phyloP scores from a whole-genome alignment of 306 rosid species.

The Cotoneaster glaucophyllus region DNA sequence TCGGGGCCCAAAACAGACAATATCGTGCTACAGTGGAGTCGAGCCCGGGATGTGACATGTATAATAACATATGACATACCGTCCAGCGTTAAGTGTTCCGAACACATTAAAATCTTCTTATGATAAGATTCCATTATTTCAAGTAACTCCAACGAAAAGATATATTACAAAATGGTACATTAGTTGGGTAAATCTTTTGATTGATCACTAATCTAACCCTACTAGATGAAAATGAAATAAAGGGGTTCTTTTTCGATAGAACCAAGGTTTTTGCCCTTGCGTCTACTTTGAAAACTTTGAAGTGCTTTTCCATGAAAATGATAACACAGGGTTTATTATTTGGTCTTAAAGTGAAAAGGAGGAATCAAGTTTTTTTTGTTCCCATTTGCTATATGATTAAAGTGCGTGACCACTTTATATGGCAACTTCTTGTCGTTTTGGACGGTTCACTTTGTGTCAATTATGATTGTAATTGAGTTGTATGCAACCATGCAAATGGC shows the following conservation, averaged over 20 bases:
- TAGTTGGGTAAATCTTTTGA: background rate
- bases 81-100: rapidly evolving
- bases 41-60: too few relatives aligned
- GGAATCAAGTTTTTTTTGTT: background rate
- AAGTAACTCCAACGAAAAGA: background rate
- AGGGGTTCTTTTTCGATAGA: background rate
- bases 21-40: too few relatives aligned
- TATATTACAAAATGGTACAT: background rate
- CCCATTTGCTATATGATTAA: background rate
- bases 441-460: background rate
- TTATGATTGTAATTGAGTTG: background rate
- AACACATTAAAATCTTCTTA: too few relatives aligned
- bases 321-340: background rate
- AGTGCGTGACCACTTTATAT: background rate
- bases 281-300: background rate
- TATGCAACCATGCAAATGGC: background rate
- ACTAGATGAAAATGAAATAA: background rate
- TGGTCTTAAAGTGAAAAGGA: background rate
- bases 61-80: too few relatives aligned
- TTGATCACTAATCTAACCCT: background rate
- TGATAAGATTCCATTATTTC: background rate
- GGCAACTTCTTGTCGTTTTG: background rate
- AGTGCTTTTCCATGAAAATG: background rate
- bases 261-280: background rate
- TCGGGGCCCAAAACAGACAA: too few relatives aligned